A percentile compares a stretch with the other conserved stretches of the same genome.
Evolutionary conservation across 768 basidiomycete genomes (phyloP).

Genomic region (Fistulinella prunicolor): DNA sequence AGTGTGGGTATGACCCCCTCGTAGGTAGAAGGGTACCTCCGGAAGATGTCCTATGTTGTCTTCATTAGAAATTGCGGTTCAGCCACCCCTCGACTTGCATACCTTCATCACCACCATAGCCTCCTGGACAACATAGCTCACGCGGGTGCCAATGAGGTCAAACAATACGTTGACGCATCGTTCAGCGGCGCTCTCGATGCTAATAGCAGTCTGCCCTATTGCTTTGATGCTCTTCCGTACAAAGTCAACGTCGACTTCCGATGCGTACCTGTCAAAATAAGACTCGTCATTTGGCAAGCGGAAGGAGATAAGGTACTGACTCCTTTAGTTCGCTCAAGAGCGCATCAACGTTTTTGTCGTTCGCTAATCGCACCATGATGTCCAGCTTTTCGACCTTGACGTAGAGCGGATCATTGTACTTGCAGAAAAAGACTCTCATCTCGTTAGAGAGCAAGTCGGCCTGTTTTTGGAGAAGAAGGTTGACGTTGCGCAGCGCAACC

Average conservation of each 20-base stretch:
- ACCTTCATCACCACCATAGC: constrained; percentile 99
- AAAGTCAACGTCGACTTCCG: constrained; percentile 98
- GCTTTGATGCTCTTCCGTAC: constrained; percentile 93
- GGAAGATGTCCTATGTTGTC: constrained; percentile 83
- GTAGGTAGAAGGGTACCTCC: constrained; percentile 94
- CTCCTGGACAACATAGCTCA: constrained; percentile 98
- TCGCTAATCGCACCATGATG: constrained; percentile 93
- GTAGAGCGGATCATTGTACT: constrained; percentile 99
- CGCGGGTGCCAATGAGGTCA: constrained; percentile 88
- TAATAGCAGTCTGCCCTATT: constrained; percentile 94
- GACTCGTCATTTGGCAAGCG: constrained; percentile 1
- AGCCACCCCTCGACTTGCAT: constrained; percentile 7
- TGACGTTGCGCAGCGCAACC: constrained; percentile 96
- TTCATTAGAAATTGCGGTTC: background rate
- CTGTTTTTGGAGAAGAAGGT: constrained; percentile 91
- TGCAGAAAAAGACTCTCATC: constrained; percentile 99
- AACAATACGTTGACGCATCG: constrained; percentile 92
- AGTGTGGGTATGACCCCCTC: constrained; percentile 96
- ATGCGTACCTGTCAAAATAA: constrained; percentile 67
- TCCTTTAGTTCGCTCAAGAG: constrained; percentile 94
- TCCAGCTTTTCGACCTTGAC: constrained; percentile 98
- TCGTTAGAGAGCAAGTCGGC: constrained; percentile 89
- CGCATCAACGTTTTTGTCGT: constrained; percentile 91
- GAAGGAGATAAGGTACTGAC: constrained; percentile 43
- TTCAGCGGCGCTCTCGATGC: constrained; percentile 90